These are phyloP conservation scores for Colletotrichum costaricense DNA, from an alignment of 2,329 filamentous ascomycete genomes.

Conservation along the genomic window DNA sequence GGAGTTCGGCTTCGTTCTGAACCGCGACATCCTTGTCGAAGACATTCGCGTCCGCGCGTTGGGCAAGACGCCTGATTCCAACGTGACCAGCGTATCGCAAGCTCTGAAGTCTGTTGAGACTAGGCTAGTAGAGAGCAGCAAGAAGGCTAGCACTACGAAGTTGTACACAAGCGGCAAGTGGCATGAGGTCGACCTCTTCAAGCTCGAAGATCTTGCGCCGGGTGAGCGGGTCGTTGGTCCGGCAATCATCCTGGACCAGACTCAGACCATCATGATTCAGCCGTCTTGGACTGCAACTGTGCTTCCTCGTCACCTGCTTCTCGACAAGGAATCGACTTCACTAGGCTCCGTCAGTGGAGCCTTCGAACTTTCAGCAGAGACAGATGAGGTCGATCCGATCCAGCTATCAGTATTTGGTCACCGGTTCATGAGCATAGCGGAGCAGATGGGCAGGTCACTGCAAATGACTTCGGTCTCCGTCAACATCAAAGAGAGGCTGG, in stretches of 20 bases:
- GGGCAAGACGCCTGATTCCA: conserved; percentile 78
- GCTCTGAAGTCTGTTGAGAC: too few species aligned
- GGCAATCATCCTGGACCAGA: too few species aligned
- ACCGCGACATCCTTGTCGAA: conserved; percentile 87
- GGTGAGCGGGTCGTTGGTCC: too few species aligned
- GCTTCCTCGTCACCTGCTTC: background rate
- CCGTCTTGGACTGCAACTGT: background rate
- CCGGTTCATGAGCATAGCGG: background rate
- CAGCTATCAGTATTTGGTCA: background rate
- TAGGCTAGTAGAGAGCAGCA: too few species aligned
- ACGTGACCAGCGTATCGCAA: too few species aligned
- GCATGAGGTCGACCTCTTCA: too few species aligned
- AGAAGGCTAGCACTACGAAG: too few species aligned
- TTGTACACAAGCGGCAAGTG: too few species aligned
- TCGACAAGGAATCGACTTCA: background rate
- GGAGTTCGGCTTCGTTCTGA: conserved; percentile 90
- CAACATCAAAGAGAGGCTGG: conserved; percentile 59
- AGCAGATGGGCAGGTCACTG: conserved; percentile 70
- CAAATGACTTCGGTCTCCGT: conserved; percentile 52
- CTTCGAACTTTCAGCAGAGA: background rate
- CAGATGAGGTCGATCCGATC: background rate
- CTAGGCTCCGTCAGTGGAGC: background rate
- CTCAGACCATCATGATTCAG: too few species aligned
- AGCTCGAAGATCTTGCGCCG: too few species aligned
- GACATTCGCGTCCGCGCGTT: conserved; percentile 92